These are phyloP conservation scores for Podosphaera aphanis DNA, from an alignment of 2,329 filamentous ascomycete species.

Conservation along the genomic window DNA sequence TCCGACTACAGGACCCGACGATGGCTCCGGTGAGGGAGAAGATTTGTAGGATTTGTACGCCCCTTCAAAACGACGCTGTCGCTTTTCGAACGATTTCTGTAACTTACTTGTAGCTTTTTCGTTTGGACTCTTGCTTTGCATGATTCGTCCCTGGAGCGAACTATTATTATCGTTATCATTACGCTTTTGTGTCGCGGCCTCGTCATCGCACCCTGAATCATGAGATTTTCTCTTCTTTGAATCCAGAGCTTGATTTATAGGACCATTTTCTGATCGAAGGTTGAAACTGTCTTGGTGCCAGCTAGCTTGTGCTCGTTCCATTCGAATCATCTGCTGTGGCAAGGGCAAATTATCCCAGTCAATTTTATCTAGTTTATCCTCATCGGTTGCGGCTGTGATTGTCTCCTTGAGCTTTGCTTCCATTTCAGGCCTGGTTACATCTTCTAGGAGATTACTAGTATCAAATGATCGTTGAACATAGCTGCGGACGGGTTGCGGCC, in stretches of 20 bases:
- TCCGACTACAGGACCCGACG: slow-evolving; percentile 56
- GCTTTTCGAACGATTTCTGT: slow-evolving; percentile 65
- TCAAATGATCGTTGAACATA: slow-evolving; percentile 85
- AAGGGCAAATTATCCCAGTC: slow-evolving; percentile 70
- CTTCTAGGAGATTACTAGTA: slow-evolving; percentile 39
- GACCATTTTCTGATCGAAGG: slow-evolving; percentile 8
- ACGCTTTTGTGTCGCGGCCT: slow-evolving; percentile 44
- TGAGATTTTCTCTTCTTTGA: slow-evolving; percentile 67
- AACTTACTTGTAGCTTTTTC: slow-evolving; percentile 60
- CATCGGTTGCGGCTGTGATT: slow-evolving; percentile 62
- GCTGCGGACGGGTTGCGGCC: slow-evolving; percentile 57
- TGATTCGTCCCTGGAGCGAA: slow-evolving; percentile 50
- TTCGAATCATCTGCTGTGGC: slow-evolving; percentile 54
- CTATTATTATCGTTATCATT: slow-evolving; percentile 30
- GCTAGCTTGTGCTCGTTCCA: slow-evolving; percentile 35
- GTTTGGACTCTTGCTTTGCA: slow-evolving; percentile 21
- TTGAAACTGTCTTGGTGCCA: slow-evolving; percentile 14
- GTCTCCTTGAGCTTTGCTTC: slow-evolving; percentile 65
- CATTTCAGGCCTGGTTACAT: slow-evolving; percentile 45
- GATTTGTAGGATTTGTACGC: slow-evolving; percentile 31
- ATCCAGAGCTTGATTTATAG: slow-evolving; percentile 4
- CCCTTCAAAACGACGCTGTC: slow-evolving; percentile 64
- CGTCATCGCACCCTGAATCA: slow-evolving; percentile 30
- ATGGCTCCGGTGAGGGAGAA: slow-evolving; percentile 32
- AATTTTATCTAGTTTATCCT: slow-evolving; percentile 43